Base-by-base conservation (phyloP, 805 yeast genomes). In the Yarrowia divulgata region DNA sequence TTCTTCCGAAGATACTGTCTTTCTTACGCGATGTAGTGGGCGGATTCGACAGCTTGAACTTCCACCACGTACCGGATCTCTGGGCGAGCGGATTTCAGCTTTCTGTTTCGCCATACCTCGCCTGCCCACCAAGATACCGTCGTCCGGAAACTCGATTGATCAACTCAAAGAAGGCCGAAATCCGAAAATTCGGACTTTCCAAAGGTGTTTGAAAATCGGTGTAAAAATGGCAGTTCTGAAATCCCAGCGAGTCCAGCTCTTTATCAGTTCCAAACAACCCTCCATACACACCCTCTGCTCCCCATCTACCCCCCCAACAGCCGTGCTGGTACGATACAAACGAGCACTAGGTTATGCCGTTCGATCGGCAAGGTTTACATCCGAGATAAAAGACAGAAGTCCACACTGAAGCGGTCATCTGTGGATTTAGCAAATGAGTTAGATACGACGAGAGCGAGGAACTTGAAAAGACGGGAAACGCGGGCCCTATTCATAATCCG, bases 291-390 rank as follows among this genome's bases (percentile, higher is more conserved):
- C 43, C 14, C n/a, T 7, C n/a, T 1, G 2, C 42, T 2, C 35
- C 35, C 29, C 45, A 14, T 2, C 39, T n/a, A 14, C 32, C n/a
- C n/a, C 39, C 12, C 18, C 3, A 40, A 32, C 45, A 54, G 60
- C 60, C 60, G 45, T 16, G 29, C 45, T 19, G 45, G n/a, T 54
- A 54, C 60, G 60, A 54, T 13, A 23, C 39, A 54, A 54, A 54
- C 60, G 60, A 54, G 19, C 45, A 19, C 45, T 37, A 39, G 60
- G 60, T 54, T 54, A 10, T 39, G 60, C 60, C 60, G 60, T 54
- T 54, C 29, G 45, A 54, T 52, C 34, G 39, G 60, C 60, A 54
- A 54, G 60, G 60, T 54, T 54, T 54, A 54, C 10, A 39, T 37
- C 60, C 60, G 60, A 35, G 60, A 54, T 54, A 54, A 54, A 39